Evolutionary conservation across 148 eudicot species (phyloP).

Genomic region (Camellia sinensis): DNA sequence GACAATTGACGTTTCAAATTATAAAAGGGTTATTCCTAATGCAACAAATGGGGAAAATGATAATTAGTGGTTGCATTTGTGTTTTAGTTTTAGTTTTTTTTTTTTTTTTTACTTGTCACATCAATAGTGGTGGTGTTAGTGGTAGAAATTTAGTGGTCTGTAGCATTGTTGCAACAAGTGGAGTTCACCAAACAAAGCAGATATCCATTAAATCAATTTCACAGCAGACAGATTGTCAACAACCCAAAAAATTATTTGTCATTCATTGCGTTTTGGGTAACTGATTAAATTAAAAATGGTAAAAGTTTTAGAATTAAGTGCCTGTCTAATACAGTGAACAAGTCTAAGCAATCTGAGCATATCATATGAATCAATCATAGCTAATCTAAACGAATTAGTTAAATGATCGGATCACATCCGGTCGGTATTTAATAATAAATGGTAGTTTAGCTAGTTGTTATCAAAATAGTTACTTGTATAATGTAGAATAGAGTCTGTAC

Average conservation of each 20-base stretch:
- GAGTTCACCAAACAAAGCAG: no score
- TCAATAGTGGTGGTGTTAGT: no score
- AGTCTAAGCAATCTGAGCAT: background rate
- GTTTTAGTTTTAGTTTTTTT: no score
- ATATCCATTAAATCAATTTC: background rate
- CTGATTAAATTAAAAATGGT: background rate
- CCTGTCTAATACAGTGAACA: no score
- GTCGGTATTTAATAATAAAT: background rate
- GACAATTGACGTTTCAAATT: no score
- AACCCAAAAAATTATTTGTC: background rate
- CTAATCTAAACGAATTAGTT: background rate
- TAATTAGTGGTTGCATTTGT: no score
- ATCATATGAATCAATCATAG: background rate
- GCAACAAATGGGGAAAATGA: no score
- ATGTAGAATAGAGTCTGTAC: background rate
- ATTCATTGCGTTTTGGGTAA: background rate
- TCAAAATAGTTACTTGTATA: background rate
- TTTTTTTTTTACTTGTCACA: no score
- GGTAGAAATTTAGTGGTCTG: no score
- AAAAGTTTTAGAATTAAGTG: background rate
- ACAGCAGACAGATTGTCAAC: background rate
- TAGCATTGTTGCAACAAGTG: no score
- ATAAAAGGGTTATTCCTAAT: no score
- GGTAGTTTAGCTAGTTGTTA: background rate
- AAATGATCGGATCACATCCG: background rate